These are phyloP conservation scores for Pichia occidentalis DNA, from an alignment of 805 yeast species.

Conservation along the genomic window DNA sequence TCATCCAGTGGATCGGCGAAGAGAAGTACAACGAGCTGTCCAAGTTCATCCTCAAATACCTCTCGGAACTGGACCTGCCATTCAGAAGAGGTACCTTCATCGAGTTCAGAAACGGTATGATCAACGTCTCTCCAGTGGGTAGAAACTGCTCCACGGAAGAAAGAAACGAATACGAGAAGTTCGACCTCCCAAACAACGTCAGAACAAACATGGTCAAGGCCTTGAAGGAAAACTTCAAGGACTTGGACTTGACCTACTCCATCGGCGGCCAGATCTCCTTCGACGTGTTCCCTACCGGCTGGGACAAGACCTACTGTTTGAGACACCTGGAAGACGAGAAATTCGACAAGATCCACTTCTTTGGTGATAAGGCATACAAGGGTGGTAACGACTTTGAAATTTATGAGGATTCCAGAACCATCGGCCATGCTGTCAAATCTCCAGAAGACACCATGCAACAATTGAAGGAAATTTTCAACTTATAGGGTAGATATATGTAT, in stretches of 20 bases:
- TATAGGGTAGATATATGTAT: slow-evolving; percentile 28
- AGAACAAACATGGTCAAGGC: slow-evolving; percentile 84
- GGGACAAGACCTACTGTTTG: slow-evolving; percentile 99
- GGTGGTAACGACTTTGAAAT: slow-evolving; percentile 99
- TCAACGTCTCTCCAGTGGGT: slow-evolving; percentile 96
- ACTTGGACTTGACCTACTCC: slow-evolving; percentile 84
- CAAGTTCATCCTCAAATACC: slow-evolving; percentile 77
- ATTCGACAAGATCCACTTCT: slow-evolving; percentile 88
- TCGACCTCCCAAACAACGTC: slow-evolving; percentile 70
- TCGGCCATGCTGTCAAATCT: slow-evolving; percentile 86
- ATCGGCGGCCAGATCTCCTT: slow-evolving; percentile 99
- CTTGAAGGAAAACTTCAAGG: slow-evolving; percentile 74
- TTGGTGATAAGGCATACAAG: slow-evolving; percentile 94
- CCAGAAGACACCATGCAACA: slow-evolving; percentile 87
- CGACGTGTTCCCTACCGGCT: slow-evolving; percentile 99
- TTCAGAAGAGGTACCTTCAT: slow-evolving; percentile 97
- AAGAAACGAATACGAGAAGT: slow-evolving; percentile 87
- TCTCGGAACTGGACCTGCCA: slow-evolving; percentile 84
- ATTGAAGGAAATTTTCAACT: slow-evolving; percentile 73
- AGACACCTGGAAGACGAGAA: slow-evolving; percentile 84
- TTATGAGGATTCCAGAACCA: slow-evolving; percentile 84
- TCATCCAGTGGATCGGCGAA: slow-evolving; percentile 93
- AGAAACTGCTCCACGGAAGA: slow-evolving; percentile 94
- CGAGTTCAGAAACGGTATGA: slow-evolving; percentile 99
- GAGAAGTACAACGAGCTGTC: slow-evolving; percentile 86